Base-by-base conservation (phyloP, 73 alveolate species). In the Vitrella brassicaformis region DNA sequence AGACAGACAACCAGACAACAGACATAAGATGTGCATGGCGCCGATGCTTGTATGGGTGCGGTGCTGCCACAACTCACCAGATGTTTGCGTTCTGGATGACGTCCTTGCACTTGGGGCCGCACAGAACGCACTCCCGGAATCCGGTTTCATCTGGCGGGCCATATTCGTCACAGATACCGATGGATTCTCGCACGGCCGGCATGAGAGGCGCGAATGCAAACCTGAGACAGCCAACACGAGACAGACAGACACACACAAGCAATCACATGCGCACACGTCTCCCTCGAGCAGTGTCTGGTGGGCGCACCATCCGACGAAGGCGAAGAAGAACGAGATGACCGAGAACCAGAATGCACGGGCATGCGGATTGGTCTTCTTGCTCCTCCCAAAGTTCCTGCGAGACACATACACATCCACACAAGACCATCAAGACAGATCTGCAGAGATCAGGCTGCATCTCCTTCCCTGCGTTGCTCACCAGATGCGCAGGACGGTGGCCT, bases 271-370 rank as follows among this genome's bases (percentile, higher is more conserved):
- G n/a, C n/a, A n/a, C n/a, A 39, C 14, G 56, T 8, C 14, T 39
- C 14, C 22, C 4, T 39, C 14, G 56, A 14, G 22, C 56, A 39
- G 14, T 8, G 56, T 4, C 22, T 4, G 56, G 4, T 8, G 4
- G 56, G 80, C 71, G 27, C 47, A 72, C 80, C 80, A 72, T 0
- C 71, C 80, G 14, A 72, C 31, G 66, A 72, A 72, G 27, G 80
- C 80, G 26, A 72, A 68, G 71, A 72, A 72, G 80, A 72, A 72
- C 14, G 71, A 72, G 39, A 47, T 25, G 0, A 66, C 29, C 31
- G 71, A 47, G 27, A n/a, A 68, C 67, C 71, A 47, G 71, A 72
- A 72, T 19, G 71, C 80, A 0, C 80, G 47, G 71, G 47, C 47
- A 46, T 72, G 80, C 65, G 80, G 80, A 46, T 71, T 71, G 29